Conservation (phyloP, 768 basidiomycete species). For the Leucosporidium creatinivorum region DNA sequence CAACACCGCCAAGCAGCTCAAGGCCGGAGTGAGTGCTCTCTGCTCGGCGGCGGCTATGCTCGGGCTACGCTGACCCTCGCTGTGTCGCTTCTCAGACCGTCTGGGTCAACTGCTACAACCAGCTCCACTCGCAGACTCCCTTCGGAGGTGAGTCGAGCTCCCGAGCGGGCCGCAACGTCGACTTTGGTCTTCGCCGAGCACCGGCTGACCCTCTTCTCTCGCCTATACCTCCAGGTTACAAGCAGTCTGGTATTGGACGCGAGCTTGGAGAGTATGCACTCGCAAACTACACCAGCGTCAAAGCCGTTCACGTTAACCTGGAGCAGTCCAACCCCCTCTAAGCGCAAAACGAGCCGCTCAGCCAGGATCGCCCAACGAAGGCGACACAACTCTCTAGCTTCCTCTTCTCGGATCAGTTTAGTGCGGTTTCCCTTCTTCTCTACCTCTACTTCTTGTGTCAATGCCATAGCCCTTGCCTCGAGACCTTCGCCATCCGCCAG, state of each 20-base stretch:
- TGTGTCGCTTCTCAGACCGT: conserved; percentile 3
- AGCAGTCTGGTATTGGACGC: conserved; percentile 44
- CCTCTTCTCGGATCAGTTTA: too few relatives aligned
- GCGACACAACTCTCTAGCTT: too few relatives aligned
- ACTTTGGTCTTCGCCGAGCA: background rate
- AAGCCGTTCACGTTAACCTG: conserved; percentile 29
- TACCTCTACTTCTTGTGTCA: too few relatives aligned
- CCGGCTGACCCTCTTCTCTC: background rate
- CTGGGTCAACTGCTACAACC: conserved; percentile 45
- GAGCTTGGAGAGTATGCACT: conserved; percentile 40
- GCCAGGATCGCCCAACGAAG: background rate
- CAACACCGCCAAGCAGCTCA: conserved; percentile 61
- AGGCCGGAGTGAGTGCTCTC: conserved; percentile 57
- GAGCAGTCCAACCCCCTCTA: conserved; percentile 20
- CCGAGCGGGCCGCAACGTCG: background rate
- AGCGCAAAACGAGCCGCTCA: background rate
- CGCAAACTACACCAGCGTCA: conserved; percentile 30
- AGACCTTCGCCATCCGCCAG: too few relatives aligned
- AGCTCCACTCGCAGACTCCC: conserved; percentile 41
- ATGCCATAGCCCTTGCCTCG: too few relatives aligned
- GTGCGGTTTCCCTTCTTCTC: too few relatives aligned
- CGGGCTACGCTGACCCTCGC: too few relatives aligned
- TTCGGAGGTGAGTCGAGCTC: conserved; percentile 32
- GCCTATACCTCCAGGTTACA: conserved; percentile 42
- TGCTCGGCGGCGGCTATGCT: too few relatives aligned